Evolutionary conservation across 176 grass and related monocot species (phyloP), one percentile per base, ranked within the genome.

Genomic region (Neostapfia colusana): DNA sequence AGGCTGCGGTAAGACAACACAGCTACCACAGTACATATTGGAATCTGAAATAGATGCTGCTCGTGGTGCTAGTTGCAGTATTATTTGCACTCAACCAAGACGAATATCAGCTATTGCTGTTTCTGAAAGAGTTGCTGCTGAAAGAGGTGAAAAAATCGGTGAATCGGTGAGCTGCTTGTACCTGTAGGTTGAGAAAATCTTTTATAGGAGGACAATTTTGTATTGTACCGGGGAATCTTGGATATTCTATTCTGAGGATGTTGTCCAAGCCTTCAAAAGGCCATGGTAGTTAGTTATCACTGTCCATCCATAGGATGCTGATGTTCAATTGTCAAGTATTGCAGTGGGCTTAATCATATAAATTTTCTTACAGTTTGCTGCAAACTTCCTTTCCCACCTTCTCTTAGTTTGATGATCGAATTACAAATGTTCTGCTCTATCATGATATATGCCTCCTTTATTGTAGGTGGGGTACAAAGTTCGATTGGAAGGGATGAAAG

Each of bases 61-160:
- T 70, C 77, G 82, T 74, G 95, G 95, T 55, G 91, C 91, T 71
- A 88, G 58, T 38, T 95, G 95, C 69, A 95, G 87, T 84, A 92
- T 98, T 72, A 95, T 98, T 84, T 98, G 95, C 69, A 98, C 95
- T 79, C 95, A 98, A 51, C 95, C 95, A 50, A 89, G 95, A 65
- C 69, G 91, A 88, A 93, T 98, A 81, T 98, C 95, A 88, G 95
- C 95, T 34, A 98, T 98, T 54, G 64, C 95, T 67, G 95, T 99
- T 59, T 95, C 95, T 73, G 95, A 99, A 87, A 90, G 95, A 77
- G 95, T 99, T 74, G 89, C 95, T 76, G 82, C 91, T 80, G 95
- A 99, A 99, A 93, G 95, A 78, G 95, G 95, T 0, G 95, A 99
- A 73, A 92, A 92, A 76, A 93, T 99, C 60, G 95, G 95, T 31